These are phyloP conservation scores for Eutypa lata DNA, from an alignment of 2,329 filamentous ascomycete species.

Conservation along the genomic window DNA sequence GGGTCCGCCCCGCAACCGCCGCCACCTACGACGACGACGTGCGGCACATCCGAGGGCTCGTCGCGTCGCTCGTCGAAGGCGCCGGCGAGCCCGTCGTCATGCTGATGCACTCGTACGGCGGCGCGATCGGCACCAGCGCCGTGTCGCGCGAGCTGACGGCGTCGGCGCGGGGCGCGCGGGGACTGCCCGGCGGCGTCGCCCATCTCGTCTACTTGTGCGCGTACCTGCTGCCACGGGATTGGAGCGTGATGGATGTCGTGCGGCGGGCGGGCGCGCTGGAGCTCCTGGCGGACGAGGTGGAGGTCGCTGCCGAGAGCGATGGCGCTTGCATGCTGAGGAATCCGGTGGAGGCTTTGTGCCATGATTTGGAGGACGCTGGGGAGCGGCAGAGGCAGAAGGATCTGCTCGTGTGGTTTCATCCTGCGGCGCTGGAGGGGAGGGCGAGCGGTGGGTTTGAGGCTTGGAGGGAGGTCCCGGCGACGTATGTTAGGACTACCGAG, in stretches of 20 bases:
- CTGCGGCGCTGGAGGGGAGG: background rate
- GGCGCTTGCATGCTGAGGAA: background rate
- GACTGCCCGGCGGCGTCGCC: background rate
- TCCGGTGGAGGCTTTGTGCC: background rate
- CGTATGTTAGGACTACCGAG: background rate
- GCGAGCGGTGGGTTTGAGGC: background rate
- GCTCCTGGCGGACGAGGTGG: background rate
- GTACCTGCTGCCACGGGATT: background rate
- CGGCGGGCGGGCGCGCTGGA: background rate
- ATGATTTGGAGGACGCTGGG: background rate
- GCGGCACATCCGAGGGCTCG: background rate
- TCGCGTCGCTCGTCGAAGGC: background rate
- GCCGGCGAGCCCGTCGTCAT: background rate
- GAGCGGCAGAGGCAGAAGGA: background rate
- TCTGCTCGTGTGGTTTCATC: background rate
- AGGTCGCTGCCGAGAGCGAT: background rate
- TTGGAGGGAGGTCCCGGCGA: background rate
- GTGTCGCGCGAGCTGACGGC: background rate
- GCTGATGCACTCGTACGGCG: background rate
- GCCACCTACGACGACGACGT: background rate
- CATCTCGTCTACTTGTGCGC: background rate
- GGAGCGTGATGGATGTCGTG: background rate
- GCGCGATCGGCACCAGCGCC: background rate
- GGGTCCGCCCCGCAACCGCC: background rate
- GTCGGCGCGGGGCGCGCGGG: background rate